Evolutionary conservation across 371 early-diverging fungal species (phyloP).

Genomic region (Zychaea mexicana): DNA sequence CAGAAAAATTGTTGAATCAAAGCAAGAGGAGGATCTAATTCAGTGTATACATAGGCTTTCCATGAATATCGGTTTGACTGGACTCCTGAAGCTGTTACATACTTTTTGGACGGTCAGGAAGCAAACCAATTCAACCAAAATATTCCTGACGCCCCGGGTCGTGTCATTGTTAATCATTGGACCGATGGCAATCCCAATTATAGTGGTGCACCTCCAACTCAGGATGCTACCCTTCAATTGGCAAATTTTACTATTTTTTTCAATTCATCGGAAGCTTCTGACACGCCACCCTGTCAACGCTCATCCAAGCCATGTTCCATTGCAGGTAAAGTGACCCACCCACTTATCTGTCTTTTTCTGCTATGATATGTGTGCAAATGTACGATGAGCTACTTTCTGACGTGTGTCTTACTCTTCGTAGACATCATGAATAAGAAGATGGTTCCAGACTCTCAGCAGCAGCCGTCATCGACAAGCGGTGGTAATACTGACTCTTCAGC

Average conservation of each 20-base stretch:
- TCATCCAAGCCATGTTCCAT: constrained; percentile 12
- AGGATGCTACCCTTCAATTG: constrained; percentile 26
- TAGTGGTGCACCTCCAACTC: constrained; percentile 30
- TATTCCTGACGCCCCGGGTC: constrained; percentile 36
- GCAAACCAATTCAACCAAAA: constrained; percentile 29
- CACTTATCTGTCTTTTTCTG: background rate
- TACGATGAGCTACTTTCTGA: no score
- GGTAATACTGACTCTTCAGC: background rate
- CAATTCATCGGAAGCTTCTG: constrained; percentile 34
- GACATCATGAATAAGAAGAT: constrained; percentile 9
- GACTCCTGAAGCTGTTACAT: constrained; percentile 32
- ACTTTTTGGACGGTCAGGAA: constrained; percentile 33
- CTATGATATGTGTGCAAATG: no score
- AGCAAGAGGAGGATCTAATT: no score
- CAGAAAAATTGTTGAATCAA: no score
- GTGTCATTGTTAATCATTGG: constrained; percentile 46
- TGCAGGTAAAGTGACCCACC: constrained; percentile 6
- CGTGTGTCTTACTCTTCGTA: background rate
- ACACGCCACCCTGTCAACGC: constrained; percentile 10
- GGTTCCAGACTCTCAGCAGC: background rate
- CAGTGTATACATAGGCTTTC: no score
- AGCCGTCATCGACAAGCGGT: background rate
- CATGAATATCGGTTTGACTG: constrained; percentile 54
- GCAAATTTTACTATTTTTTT: constrained; percentile 45
- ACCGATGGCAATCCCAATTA: constrained; percentile 48